These are phyloP conservation scores for Blumeria hordei DNA, from an alignment of 2,329 filamentous ascomycete species.

Conservation along the genomic window DNA sequence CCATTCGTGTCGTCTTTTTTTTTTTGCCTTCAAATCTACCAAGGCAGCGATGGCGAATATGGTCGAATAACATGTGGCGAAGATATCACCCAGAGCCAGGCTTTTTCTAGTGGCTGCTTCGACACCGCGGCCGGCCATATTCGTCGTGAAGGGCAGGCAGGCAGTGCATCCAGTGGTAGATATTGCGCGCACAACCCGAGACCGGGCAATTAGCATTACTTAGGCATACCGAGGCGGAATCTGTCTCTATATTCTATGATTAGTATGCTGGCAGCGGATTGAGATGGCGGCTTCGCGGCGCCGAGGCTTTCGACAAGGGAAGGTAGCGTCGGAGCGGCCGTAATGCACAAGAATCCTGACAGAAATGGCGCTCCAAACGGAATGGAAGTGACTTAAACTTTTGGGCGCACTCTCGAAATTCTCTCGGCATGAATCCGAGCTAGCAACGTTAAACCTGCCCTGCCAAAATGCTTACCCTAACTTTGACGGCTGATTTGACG, in stretches of 20 bases:
- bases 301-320: no score
- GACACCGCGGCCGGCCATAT: constrained; percentile 25
- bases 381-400: no score
- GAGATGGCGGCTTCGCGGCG: no score
- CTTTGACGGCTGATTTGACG: constrained; percentile 41
- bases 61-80: constrained; percentile 44
- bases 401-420: no score
- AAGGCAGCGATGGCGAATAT: constrained; percentile 40
- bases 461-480: constrained; percentile 34
- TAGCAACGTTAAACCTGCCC: constrained; percentile 1
- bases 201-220: constrained; percentile 45
- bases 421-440: no score
- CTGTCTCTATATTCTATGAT: background rate
- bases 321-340: no score
- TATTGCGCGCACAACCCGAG: constrained; percentile 37
- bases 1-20: constrained; percentile 31
- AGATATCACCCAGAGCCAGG: constrained; percentile 25
- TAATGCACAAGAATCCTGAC: no score
- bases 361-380: no score
- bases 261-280: background rate
- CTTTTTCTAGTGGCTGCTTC: constrained; percentile 25
- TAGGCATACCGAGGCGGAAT: constrained; percentile 4
- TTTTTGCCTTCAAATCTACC: constrained; percentile 34
- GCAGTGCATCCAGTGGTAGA: constrained; percentile 35
- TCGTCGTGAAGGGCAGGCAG: constrained; percentile 27